A percentile compares a stretch with the other conserved stretches of the same genome.
phyloP scores from a whole-genome alignment of 192 early-diverging fungal species.

The Rhizoclosmatium sp. region DNA sequence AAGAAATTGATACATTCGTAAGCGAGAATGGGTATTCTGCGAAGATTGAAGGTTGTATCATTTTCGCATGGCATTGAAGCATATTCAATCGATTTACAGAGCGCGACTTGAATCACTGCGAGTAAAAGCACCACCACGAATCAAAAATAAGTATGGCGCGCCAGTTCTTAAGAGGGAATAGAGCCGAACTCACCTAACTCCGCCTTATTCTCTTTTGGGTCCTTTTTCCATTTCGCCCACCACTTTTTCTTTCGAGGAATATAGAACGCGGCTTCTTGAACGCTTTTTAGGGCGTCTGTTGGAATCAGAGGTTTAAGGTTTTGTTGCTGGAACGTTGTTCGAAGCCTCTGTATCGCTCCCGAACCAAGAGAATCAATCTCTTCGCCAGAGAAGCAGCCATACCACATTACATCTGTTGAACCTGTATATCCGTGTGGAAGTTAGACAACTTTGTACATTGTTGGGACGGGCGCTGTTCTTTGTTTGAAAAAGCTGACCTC shows the following conservation, averaged over 20 bases:
- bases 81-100: constrained; percentile 41
- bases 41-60: constrained; percentile 13
- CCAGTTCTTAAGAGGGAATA: too few relatives aligned
- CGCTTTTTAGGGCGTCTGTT: constrained; percentile 40
- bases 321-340: not conserved
- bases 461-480: too few relatives aligned
- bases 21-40: constrained; percentile 52
- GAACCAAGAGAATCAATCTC: constrained; percentile 16
- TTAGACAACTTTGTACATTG: not conserved
- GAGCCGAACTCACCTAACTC: not conserved
- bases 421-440: not conserved
- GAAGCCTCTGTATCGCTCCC: constrained; percentile 8
- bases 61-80: constrained; percentile 42
- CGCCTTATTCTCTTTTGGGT: constrained; percentile 8
- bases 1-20: constrained; percentile 49
- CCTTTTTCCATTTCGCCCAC: constrained; percentile 47
- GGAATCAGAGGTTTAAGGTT: constrained; percentile 30
- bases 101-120: constrained; percentile 26
- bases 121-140: not conserved
- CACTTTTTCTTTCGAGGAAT: constrained; percentile 42
- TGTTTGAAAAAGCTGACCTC: not conserved
- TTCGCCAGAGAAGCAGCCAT: constrained; percentile 24
- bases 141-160: too few relatives aligned
- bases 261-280: constrained; percentile 32
- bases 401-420: constrained; percentile 14